Conservation (phyloP, 352 stramenopile genomes). For the Phytophthora pluvialis region DNA sequence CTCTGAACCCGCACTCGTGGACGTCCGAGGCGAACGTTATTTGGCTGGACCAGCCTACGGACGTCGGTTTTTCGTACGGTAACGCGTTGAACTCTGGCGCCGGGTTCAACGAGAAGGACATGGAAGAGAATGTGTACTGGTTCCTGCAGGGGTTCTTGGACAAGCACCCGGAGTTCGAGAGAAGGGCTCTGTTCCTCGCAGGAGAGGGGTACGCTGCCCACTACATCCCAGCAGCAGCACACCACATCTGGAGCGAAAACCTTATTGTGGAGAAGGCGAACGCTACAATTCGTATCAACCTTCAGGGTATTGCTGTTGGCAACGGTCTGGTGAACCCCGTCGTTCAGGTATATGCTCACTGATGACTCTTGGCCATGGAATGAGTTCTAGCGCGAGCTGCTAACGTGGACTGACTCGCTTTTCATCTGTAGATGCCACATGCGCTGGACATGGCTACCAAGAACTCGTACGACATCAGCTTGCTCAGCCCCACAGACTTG, state of each 20-base stretch:
- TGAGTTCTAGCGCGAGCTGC: background rate
- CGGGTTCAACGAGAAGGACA: slow-evolving; percentile 37
- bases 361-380: slow-evolving; percentile 11
- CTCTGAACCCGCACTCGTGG: slow-evolving; percentile 59
- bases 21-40: slow-evolving; percentile 61
- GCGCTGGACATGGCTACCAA: slow-evolving; percentile 49
- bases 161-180: slow-evolving; percentile 58
- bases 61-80: slow-evolving; percentile 57
- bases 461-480: slow-evolving; percentile 59
- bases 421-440: slow-evolving; percentile 36
- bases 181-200: slow-evolving; percentile 53
- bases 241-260: slow-evolving; percentile 51
- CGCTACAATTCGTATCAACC: slow-evolving; percentile 40
- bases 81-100: slow-evolving; percentile 10
- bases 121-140: slow-evolving; percentile 56
- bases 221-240: slow-evolving; percentile 57
- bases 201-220: slow-evolving; percentile 67
- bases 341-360: slow-evolving; percentile 35
- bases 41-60: slow-evolving; percentile 62
- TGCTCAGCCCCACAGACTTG: slow-evolving; percentile 39
- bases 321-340: slow-evolving; percentile 58
- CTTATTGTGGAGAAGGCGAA: slow-evolving; percentile 17
- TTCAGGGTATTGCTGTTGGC: slow-evolving; percentile 59
- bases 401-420: slow-evolving; percentile 13
- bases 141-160: slow-evolving; percentile 63